phyloP scores from a whole-genome alignment of 768 basidiomycete genomes.

The Suillus americanus region DNA sequence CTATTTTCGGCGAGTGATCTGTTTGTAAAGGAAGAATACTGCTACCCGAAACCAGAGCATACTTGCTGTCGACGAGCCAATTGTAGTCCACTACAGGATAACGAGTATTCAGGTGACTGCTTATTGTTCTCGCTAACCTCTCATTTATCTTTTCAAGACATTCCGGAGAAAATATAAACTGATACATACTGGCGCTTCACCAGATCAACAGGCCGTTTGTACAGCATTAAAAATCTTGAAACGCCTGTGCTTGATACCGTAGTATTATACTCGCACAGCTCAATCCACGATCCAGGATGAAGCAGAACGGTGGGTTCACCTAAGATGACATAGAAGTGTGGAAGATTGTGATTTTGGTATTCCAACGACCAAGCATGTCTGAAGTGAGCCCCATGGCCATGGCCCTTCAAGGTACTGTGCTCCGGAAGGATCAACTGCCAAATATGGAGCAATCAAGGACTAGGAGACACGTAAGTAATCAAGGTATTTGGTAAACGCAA shows the following conservation, averaged over 20 bases:
- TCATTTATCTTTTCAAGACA: neutral
- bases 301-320: neutral
- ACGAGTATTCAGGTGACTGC: neutral
- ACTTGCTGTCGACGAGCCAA: neutral
- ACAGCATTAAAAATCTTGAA: neutral
- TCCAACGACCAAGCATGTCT: neutral
- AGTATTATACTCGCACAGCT: neutral
- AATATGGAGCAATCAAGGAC: neutral
- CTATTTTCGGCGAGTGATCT: neutral
- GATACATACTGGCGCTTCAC: neutral
- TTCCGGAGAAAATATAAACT: neutral
- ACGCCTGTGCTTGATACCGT: neutral
- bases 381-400: neutral
- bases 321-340: neutral
- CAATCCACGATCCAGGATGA: neutral
- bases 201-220: neutral
- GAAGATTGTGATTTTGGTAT: neutral
- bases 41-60: neutral
- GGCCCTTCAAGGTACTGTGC: neutral
- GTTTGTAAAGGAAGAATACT: neutral
- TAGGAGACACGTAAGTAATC: conserved; percentile 57
- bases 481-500: conserved; percentile 87
- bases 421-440: neutral
- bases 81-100: neutral
- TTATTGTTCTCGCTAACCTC: neutral